Evolutionary conservation across 805 yeast genomes (phyloP), one percentile per base, ranked within the genome.

Genomic region (Candida awuae): DNA sequence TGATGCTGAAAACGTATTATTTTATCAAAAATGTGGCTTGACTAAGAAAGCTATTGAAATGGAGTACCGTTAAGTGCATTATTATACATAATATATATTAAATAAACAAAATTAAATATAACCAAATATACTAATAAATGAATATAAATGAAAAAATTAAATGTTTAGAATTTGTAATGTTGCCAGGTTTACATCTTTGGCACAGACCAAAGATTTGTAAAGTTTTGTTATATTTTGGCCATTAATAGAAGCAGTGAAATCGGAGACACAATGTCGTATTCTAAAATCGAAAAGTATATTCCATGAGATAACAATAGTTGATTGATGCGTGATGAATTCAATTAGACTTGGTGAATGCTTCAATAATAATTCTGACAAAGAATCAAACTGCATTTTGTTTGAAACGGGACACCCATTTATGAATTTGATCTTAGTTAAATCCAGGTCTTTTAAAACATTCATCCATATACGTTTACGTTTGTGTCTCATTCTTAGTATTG

Each of bases 21-120:
- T 90, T 59, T 90, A 90, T 58, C 84, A 84, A 50, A 88, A 86
- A 59, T 90, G 97, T 66, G 94, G 88, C 3, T 78, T 75, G 56
- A 56, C 57, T 13, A 64, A 70, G 40, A 81, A 73, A 18, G 92
- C 92, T 12, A 59, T 73, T 28, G 85, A 80, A 52, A 83, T 83
- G 94, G 72, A 72, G 32, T 63, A 55, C 41, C 64, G 83, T 43
- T 69, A 66, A 29, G 14, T 13, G 14, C 18, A 14, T 16, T 8
- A 2, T 25, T 18, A 9, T 16, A 8, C 19, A 25, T 29, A 16
- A 5, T 14, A n/a, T n/a, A n/a, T n/a, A n/a, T n/a, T n/a, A n/a
- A n/a, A n/a, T n/a, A n/a, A n/a, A n/a, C n/a, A n/a, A n/a, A n/a
- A n/a, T n/a, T n/a, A n/a, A n/a, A n/a, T n/a, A n/a, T n/a, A n/a